Percentiles rank a stretch among this genome's conserved stretches.
Evolutionary conservation across 331 rosid genomes (phyloP).

Genomic region (Acacia concinna): DNA sequence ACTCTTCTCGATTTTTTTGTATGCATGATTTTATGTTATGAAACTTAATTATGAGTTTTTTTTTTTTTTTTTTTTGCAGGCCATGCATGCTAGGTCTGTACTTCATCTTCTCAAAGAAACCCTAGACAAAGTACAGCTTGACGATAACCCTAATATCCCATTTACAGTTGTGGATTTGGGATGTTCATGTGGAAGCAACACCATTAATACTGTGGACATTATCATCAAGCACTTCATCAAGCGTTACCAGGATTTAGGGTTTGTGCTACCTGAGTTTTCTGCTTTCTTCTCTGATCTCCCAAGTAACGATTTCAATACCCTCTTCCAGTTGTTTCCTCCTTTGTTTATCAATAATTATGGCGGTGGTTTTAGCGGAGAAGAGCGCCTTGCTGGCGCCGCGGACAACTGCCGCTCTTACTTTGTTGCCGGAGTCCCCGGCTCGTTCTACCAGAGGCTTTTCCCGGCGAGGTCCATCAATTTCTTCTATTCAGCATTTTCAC

Average conservation of each 20-base stretch:
- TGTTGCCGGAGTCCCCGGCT: conserved; percentile 90
- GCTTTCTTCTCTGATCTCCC: conserved; percentile 98
- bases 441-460: conserved; percentile 81
- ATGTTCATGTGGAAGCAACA: conserved; percentile 87
- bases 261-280: conserved; percentile 75
- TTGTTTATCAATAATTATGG: conserved; percentile 57
- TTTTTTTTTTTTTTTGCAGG: conserved; percentile 56
- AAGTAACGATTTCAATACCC: conserved; percentile 89
- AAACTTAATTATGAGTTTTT: background rate
- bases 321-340: conserved; percentile 91
- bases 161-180: conserved; percentile 90
- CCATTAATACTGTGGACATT: conserved; percentile 67
- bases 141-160: conserved; percentile 46
- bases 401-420: conserved; percentile 75
- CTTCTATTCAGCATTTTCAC: conserved; percentile 85
- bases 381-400: conserved; percentile 81
- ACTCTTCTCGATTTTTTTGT: too few species aligned
- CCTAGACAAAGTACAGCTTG: conserved; percentile 63
- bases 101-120: conserved; percentile 88
- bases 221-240: conserved; percentile 78
- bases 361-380: conserved; percentile 72
- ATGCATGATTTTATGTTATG: too few species aligned
- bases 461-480: conserved; percentile 79
- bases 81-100: conserved; percentile 85
- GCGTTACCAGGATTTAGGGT: conserved; percentile 75